Conservation (phyloP, 176 grass and related monocot genomes). For the Ensete glaucum region DNA sequence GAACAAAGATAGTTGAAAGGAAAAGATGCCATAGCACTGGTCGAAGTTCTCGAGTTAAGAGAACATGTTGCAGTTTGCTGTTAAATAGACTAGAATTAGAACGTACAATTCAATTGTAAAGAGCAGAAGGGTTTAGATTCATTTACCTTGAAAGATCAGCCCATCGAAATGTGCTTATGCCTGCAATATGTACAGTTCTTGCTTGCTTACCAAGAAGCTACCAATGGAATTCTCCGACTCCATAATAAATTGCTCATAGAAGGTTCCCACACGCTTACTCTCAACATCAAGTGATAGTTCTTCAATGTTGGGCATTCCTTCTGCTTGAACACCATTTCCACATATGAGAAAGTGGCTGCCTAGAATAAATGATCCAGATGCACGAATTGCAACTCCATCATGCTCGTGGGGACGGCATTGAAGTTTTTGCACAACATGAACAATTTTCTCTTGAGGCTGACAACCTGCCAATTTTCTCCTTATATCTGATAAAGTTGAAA, state of each 20-base stretch:
- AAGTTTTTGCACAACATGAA: constrained; percentile 91
- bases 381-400: constrained; percentile 55
- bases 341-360: constrained; percentile 82
- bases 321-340: constrained; percentile 66
- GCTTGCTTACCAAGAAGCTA: constrained; percentile 51
- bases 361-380: constrained; percentile 67
- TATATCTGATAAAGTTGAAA: constrained; percentile 59
- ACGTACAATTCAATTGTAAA: not conserved
- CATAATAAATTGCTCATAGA: constrained; percentile 74
- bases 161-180: constrained; percentile 15
- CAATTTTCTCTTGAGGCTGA: constrained; percentile 63
- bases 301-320: constrained; percentile 72
- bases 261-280: constrained; percentile 57
- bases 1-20: no score
- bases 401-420: constrained; percentile 48
- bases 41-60: no score
- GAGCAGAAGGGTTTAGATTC: not conserved
- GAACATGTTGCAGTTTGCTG: no score
- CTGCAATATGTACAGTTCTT: constrained; percentile 74
- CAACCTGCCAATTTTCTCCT: constrained; percentile 72
- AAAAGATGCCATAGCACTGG: no score
- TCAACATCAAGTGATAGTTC: constrained; percentile 56
- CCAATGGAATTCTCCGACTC: constrained; percentile 53
- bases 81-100: no score
- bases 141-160: not conserved